Evolutionary conservation across 306 rosid species (phyloP), one percentile per base, ranked within the genome.

Genomic region (Prosopis cineraria): DNA sequence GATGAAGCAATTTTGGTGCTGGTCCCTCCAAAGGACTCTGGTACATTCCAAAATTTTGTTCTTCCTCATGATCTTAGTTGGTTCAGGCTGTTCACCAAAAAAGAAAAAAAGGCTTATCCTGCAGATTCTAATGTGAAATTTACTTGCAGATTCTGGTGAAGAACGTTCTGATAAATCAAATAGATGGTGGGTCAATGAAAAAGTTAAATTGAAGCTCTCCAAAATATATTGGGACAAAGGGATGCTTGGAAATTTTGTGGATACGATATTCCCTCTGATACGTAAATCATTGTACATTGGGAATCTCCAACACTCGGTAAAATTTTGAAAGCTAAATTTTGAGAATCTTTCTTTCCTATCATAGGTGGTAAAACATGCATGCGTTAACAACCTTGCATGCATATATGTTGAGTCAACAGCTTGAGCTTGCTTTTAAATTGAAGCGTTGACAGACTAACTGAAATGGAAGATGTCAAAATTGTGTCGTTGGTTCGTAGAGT

Each of bases 1-100:
- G 93, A 88, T 75, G 98, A 94, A 79, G 98, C 93, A 67, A 87
- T 90, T 79, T 85, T 86, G 16, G 82, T 94, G 85, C 82, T 92
- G 55, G 86, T 93, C 81, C 96, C 94, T 79, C 93, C 92, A 16
- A 77, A 78, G 37, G 81, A 76, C 79, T 63, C 80, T 53, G 93
- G 96, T 92, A 84, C 63, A 55, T 79, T 74, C 30, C 16, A 64
- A 36, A 24, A 70, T 59, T 53, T 44, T 78, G 76, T 76, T 73
- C 53, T 79, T 84, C 58, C 55, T 76, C 76, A 33, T 66, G 73
- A 37, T 74, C 68, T 50, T 47, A 75, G 39, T 68, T 82, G n/a
- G 20, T 19, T 12, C 29, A 52, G 24, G 20, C 20, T 52, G 3
- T n/a, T 20, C 59, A 7, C 59, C 27, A 9, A 19, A n/a, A 16